phyloP scores from a whole-genome alignment of 2,329 filamentous ascomycete species.

The Claviceps sp. region DNA sequence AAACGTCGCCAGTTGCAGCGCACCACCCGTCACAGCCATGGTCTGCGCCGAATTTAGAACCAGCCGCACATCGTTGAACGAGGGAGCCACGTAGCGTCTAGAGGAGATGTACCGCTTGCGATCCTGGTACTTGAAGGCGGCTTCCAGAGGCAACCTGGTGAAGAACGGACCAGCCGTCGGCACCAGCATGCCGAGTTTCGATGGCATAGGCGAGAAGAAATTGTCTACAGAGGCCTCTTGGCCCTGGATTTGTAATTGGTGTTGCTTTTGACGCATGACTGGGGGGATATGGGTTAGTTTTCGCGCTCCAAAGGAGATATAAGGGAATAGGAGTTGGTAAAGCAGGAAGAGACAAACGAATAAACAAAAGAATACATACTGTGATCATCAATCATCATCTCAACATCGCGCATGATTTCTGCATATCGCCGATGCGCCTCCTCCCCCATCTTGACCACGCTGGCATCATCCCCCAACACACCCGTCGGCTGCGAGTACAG shows the following conservation, averaged over 20 bases:
- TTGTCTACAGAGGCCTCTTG: not conserved
- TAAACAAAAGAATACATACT: constrained; percentile 38
- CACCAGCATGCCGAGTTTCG: constrained; percentile 85
- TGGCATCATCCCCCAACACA: constrained; percentile 57
- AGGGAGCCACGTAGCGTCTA: constrained; percentile 84
- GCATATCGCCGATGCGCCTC: constrained; percentile 80
- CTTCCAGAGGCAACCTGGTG: constrained; percentile 72
- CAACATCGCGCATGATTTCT: constrained; percentile 90
- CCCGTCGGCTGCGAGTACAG: constrained; percentile 90
- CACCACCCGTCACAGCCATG: constrained; percentile 72
- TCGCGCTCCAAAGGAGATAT: too few species aligned
- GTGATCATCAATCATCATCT: constrained; percentile 82
- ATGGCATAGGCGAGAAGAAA: constrained; percentile 39
- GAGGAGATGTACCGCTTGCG: constrained; percentile 74
- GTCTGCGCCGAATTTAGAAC: constrained; percentile 91
- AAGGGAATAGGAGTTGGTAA: too few species aligned
- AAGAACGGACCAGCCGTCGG: constrained; percentile 90
- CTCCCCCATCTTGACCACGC: constrained; percentile 58
- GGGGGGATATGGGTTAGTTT: not conserved
- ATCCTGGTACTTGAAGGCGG: constrained; percentile 88
- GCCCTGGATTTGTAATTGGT: constrained; percentile 2
- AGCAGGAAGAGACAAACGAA: not conserved
- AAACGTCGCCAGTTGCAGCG: constrained; percentile 80
- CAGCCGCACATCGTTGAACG: constrained; percentile 90
- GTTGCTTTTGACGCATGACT: constrained; percentile 56